A percentile compares a stretch with the other conserved stretches of the same genome.
Evolutionary conservation across 306 rosid genomes (phyloP).

Genomic region (Ziziphus jujuba): DNA sequence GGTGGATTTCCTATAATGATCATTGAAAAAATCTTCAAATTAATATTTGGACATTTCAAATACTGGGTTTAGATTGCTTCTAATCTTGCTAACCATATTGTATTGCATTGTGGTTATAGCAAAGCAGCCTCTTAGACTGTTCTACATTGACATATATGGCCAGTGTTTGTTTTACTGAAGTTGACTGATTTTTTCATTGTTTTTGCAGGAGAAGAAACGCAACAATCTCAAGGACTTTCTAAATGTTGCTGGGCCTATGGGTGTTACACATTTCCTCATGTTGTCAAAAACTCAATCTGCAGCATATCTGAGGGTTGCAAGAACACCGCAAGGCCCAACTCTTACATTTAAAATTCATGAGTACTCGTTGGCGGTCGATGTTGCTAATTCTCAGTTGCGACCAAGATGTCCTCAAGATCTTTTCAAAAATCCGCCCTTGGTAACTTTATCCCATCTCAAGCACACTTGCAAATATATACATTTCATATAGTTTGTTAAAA

Average conservation of each 20-base stretch:
- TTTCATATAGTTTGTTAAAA: neutral
- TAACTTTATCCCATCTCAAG: constrained; percentile 28
- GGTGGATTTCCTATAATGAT: too few species aligned
- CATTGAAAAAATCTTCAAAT: too few species aligned
- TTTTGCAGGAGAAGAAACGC: constrained; percentile 83
- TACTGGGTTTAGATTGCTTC: neutral
- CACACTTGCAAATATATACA: neutral
- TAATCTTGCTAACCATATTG: neutral
- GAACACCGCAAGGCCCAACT: constrained; percentile 95
- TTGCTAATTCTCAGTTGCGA: constrained; percentile 69
- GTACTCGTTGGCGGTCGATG: constrained; percentile 79
- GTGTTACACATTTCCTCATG: constrained; percentile 92
- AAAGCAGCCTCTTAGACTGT: neutral
- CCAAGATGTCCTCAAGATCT: constrained; percentile 94
- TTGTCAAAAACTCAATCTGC: constrained; percentile 76
- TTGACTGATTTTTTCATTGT: constrained; percentile 7
- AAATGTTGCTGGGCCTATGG: constrained; percentile 96
- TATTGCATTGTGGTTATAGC: neutral
- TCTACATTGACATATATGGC: neutral
- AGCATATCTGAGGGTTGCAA: constrained; percentile 83
- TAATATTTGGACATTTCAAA: neutral
- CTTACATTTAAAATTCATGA: constrained; percentile 77
- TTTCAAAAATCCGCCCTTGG: constrained; percentile 88
- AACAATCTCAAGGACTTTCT: constrained; percentile 81
- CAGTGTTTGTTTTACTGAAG: constrained; percentile 7